Base-by-base conservation (phyloP, 2,329 filamentous ascomycete species). In the Emmonsiellopsis sp. region DNA sequence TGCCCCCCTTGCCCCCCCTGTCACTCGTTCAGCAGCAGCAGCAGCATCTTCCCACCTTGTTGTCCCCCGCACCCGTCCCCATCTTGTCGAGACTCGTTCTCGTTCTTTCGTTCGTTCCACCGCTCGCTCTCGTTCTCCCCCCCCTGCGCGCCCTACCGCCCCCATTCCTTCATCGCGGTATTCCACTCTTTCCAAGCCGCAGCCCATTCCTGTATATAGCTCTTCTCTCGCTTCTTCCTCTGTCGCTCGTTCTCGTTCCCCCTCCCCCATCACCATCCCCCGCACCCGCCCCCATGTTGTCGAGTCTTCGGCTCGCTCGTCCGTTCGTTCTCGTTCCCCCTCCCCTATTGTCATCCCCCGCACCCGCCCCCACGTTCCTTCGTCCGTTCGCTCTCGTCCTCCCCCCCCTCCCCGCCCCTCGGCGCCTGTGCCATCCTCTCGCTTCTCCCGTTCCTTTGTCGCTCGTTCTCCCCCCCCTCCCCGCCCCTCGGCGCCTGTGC, bases 351-450 rank as follows among this genome's bases (percentile, higher is more conserved):
- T n/a, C n/a, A n/a, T n/a, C n/a, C n/a, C 20, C 50, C 52, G 35
- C 55, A 48, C 59, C 54, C 55, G 55, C 44, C 57, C 58, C 45
- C 55, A 54, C 47, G 53, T 59, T 31, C 61, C 41, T 10, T 43
- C 11, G 13, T 43, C 41, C 41, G 2, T 15, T 16, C 8, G 5
- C 5, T 20, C 41, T n/a, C 8, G 6, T 45, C 42, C 10, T 7
- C 11, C 60, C 51, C 59, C 60, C 43, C 50, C 56, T 15, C 7
- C 7, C 43, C 26, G 13, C 43, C 20, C 16, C 7, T 44, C 20
- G 6, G 42, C 30, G 8, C 16, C 26, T 51, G 50, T 54, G 30
- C 31, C 30, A 26, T 47, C 55, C 34, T 26, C 46, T 51, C 26
- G 10, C 42, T 26, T 30, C 42, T 38, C 48, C 42, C 50, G 45